Conservation (phyloP, 2,329 filamentous ascomycete genomes). For the Fusarium brachygibbosum region DNA sequence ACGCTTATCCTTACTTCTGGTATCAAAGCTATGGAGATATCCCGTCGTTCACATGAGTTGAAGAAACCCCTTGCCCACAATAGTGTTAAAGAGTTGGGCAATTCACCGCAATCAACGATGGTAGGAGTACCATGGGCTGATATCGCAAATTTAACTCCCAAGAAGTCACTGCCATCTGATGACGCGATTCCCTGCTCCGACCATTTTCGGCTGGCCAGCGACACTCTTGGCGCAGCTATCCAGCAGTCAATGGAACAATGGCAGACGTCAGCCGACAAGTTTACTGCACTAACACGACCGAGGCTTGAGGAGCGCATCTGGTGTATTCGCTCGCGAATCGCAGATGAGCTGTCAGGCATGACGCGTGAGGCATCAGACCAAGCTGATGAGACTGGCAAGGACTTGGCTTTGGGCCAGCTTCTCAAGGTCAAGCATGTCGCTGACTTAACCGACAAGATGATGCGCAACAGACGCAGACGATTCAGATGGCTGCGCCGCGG, state of each 20-base stretch:
- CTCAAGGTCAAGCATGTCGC: conserved; percentile 84
- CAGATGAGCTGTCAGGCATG: conserved; percentile 68
- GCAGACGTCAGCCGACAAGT: conserved; percentile 70
- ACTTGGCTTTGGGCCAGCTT: conserved; percentile 81
- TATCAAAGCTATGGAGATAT: conserved; percentile 89
- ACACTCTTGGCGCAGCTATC: conserved; percentile 64
- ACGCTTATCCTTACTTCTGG: conserved; percentile 85
- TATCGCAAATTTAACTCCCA: conserved; percentile 58
- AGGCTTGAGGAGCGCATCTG: conserved; percentile 65
- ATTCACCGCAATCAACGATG: conserved; percentile 39
- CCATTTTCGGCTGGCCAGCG: conserved; percentile 66
- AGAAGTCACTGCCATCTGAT: conserved; percentile 51
- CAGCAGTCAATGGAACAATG: conserved; percentile 66
- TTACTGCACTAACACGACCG: conserved; percentile 69
- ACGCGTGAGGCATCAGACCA: conserved; percentile 80
- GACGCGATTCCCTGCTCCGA: conserved; percentile 58
- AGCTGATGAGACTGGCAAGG: conserved; percentile 81
- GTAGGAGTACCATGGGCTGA: conserved; percentile 57
- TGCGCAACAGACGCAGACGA: conserved; percentile 74
- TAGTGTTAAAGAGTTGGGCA: conserved; percentile 37
- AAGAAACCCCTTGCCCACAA: conserved; percentile 53
- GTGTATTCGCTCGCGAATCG: conserved; percentile 61
- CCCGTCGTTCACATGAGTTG: conserved; percentile 70
- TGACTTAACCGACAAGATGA: conserved; percentile 82
- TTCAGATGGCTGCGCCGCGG: conserved; percentile 81